phyloP scores from a whole-genome alignment of 805 yeast species.

The Cyberlindnera subsufficiens region DNA sequence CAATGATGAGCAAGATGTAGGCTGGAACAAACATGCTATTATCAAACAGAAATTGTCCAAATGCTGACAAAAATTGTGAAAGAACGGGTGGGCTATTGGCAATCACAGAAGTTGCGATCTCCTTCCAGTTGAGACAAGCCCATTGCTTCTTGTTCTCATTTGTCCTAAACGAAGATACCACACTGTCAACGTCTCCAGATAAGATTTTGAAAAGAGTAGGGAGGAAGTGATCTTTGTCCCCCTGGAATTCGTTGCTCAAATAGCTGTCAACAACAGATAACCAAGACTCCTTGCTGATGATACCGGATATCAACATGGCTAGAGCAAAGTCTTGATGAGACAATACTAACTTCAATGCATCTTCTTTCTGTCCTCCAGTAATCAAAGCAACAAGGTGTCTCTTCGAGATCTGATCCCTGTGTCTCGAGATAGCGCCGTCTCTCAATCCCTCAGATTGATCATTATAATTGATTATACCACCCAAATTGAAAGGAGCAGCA shows the following conservation, averaged over 20 bases:
- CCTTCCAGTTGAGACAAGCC: slow-evolving; percentile 48
- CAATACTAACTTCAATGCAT: slow-evolving; percentile 60
- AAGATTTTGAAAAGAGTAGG: slow-evolving; percentile 58
- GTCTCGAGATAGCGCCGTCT: neutral
- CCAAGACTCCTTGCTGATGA: slow-evolving; percentile 60
- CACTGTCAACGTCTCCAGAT: slow-evolving; percentile 52
- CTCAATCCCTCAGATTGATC: slow-evolving; percentile 12
- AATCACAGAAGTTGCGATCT: slow-evolving; percentile 36
- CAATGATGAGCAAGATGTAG: slow-evolving; percentile 39
- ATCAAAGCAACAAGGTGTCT: slow-evolving; percentile 48
- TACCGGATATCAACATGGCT: slow-evolving; percentile 64
- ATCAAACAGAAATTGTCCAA: slow-evolving; percentile 41
- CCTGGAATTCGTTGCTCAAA: slow-evolving; percentile 41
- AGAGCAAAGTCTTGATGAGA: slow-evolving; percentile 68
- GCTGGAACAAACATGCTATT: slow-evolving; percentile 32
- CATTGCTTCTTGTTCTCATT: slow-evolving; percentile 37
- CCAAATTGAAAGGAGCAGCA: slow-evolving; percentile 15
- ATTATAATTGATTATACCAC: slow-evolving; percentile 15
- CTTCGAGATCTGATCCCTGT: slow-evolving; percentile 17
- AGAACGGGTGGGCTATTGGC: slow-evolving; percentile 28
- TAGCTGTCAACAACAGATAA: slow-evolving; percentile 52
- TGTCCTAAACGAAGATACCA: slow-evolving; percentile 42
- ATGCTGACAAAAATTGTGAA: slow-evolving; percentile 40
- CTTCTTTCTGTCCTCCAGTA: slow-evolving; percentile 59
- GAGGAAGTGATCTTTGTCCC: slow-evolving; percentile 35